These are phyloP conservation scores for Penicillium hordei DNA, from an alignment of 2,329 filamentous ascomycete species.

Conservation along the genomic window DNA sequence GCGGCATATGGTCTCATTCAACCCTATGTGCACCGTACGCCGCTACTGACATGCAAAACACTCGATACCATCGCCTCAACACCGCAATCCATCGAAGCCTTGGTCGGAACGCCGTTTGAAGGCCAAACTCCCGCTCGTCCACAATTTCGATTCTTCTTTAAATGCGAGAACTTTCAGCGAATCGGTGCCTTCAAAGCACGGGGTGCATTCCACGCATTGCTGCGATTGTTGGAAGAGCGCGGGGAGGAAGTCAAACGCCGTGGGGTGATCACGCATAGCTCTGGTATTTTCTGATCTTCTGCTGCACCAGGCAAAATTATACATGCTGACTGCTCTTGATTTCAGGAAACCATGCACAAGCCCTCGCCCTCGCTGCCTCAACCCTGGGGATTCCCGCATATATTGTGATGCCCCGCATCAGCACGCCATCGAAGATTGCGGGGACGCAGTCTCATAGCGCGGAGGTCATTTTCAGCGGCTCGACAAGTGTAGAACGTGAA, in stretches of 20 bases:
- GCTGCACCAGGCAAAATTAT: not conserved
- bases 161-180: constrained; percentile 90
- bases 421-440: constrained; percentile 80
- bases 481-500: constrained; percentile 77
- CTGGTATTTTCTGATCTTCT: constrained; percentile 55
- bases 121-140: constrained; percentile 62
- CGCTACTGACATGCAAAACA: constrained; percentile 75
- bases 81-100: constrained; percentile 57
- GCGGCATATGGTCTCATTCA: constrained; percentile 72
- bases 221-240: constrained; percentile 63
- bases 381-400: constrained; percentile 73
- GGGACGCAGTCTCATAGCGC: constrained; percentile 78
- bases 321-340: not conserved
- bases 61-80: constrained; percentile 73
- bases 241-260: constrained; percentile 61
- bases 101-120: constrained; percentile 59
- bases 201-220: constrained; percentile 84
- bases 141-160: constrained; percentile 78
- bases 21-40: constrained; percentile 76
- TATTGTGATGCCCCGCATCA: constrained; percentile 91
- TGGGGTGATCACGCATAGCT: constrained; percentile 88
- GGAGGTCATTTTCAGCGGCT: constrained; percentile 75
- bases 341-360: constrained; percentile 92
- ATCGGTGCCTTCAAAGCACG: constrained; percentile 91
- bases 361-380: constrained; percentile 78